A percentile compares a stretch with the other conserved stretches of the same genome.
Conservation (phyloP, 169 alveolate genomes). For the Blepharisma undulans region DNA sequence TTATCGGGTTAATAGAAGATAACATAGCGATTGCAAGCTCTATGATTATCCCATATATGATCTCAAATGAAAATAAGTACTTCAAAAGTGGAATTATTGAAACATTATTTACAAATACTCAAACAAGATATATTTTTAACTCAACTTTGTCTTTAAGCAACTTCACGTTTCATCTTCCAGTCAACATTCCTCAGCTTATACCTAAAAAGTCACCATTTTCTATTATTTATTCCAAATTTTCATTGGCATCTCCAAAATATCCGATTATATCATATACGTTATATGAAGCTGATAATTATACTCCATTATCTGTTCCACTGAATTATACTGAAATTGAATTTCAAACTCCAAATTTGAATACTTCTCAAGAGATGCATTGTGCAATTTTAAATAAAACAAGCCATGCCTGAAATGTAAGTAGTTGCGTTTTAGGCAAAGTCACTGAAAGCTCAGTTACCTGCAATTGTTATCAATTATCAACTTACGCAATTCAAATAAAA, state of each 20-base stretch:
- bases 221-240: neutral
- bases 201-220: neutral
- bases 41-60: neutral
- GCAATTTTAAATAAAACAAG: neutral
- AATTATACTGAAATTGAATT: neutral
- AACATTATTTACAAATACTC: neutral
- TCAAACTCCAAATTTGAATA: neutral
- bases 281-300: neutral
- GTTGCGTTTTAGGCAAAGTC: neutral
- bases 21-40: neutral
- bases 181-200: neutral
- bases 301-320: neutral
- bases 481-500: neutral
- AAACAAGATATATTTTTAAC: neutral
- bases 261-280: neutral
- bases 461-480: neutral
- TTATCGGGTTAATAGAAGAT: neutral
- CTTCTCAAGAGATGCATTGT: neutral
- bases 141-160: neutral
- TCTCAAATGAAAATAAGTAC: neutral
- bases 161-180: neutral
- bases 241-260: neutral
- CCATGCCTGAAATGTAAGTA: neutral
- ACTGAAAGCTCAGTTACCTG: neutral
- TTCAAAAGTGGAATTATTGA: neutral